phyloP scores from a whole-genome alignment of 208 protist species.

The Leishmania guyanensis region DNA sequence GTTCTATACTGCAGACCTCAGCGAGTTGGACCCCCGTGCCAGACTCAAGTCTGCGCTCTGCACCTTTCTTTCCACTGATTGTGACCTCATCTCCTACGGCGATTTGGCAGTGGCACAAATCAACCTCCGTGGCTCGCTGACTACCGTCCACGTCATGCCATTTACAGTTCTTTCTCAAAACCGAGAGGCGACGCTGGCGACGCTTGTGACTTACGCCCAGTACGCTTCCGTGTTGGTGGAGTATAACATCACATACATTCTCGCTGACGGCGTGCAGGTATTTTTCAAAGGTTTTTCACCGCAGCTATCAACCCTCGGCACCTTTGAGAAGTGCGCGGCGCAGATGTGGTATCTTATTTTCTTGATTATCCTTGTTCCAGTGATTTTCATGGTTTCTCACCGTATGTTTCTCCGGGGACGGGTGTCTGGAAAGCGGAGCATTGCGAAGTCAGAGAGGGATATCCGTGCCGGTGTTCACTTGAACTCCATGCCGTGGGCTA shows the following conservation, averaged over 20 bases:
- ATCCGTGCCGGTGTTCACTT: conserved; percentile 72
- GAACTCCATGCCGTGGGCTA: conserved; percentile 11
- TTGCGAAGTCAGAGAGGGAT: conserved; percentile 53
- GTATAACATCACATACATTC: conserved; percentile 51
- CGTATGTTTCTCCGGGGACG: conserved; percentile 54
- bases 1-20: conserved; percentile 22
- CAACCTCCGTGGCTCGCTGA: conserved; percentile 5
- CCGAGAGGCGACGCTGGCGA: conserved; percentile 42
- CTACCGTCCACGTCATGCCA: conserved; percentile 6
- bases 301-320: conserved; percentile 31
- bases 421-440: conserved; percentile 46
- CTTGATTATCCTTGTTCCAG: conserved; percentile 67
- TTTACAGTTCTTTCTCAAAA: conserved; percentile 33
- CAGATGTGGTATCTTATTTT: conserved; percentile 90
- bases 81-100: conserved; percentile 31
- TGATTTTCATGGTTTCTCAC: conserved; percentile 60
- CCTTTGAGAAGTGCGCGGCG: conserved; percentile 38
- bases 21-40: conserved; percentile 1
- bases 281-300: conserved; percentile 39
- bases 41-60: conserved; percentile 34
- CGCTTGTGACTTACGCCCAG: conserved; percentile 43
- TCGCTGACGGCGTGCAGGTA: conserved; percentile 36
- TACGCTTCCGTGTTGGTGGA: conserved; percentile 50
- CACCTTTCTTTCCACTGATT: conserved; percentile 38
- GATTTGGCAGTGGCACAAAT: conserved; percentile 2